Percentiles rank a stretch among this genome's conserved stretches.
Conservation (phyloP, 441 rosid species). For the Populus tomentosa region DNA sequence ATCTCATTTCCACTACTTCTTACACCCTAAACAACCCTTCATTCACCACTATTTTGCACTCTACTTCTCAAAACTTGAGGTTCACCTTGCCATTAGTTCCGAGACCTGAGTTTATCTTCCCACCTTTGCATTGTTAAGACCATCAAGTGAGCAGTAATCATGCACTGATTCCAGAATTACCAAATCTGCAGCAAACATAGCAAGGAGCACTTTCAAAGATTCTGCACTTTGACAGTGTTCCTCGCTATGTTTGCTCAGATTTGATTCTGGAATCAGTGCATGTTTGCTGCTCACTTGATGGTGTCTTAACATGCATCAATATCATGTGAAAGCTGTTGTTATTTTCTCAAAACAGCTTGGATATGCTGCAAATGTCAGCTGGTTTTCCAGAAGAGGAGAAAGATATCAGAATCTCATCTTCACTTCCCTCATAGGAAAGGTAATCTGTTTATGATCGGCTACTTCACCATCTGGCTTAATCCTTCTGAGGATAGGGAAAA, state of each 20-base stretch:
- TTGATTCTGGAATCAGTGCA: no score
- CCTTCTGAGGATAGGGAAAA: constrained; percentile 20
- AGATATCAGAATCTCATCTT: constrained; percentile 32
- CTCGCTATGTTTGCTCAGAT: no score
- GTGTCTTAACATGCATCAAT: constrained; percentile 8
- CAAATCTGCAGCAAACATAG: no score
- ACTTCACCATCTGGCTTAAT: constrained; percentile 42
- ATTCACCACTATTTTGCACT: constrained; percentile 32
- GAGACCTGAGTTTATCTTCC: constrained; percentile 47
- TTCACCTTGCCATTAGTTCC: constrained; percentile 31
- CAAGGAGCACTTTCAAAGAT: no score
- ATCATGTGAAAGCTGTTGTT: constrained; percentile 43
- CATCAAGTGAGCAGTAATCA: no score
- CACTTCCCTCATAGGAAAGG: constrained; percentile 59
- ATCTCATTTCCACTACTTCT: not conserved
- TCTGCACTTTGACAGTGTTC: no score
- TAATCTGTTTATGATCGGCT: constrained; percentile 48
- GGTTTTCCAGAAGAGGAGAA: constrained; percentile 35
- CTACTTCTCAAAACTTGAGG: constrained; percentile 49
- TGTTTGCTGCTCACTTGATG: no score
- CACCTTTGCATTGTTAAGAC: constrained; percentile 18
- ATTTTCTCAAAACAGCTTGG: constrained; percentile 37
- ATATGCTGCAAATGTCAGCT: constrained; percentile 21
- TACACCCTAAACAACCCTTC: constrained; percentile 30
- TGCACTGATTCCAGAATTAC: no score